These are phyloP conservation scores for Eragrostis curvula DNA, from an alignment of 176 grass and related monocot species.

Conservation along the genomic window DNA sequence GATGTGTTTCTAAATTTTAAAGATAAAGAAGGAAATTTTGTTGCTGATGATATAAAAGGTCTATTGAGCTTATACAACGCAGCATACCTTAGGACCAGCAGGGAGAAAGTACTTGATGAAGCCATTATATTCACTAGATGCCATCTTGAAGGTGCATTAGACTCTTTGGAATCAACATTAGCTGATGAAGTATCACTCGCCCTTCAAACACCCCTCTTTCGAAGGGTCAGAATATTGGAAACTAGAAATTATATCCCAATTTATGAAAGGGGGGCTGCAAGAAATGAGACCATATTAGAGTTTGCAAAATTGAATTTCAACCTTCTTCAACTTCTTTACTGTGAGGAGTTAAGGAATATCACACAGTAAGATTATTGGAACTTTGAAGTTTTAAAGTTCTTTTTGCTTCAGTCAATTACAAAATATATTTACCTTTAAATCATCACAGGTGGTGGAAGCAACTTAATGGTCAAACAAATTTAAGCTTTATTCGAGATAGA, in stretches of 20 bases:
- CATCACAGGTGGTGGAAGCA: slow-evolving; percentile 41
- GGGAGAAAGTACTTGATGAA: slow-evolving; percentile 48
- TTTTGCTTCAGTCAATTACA: not conserved
- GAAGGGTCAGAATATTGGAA: slow-evolving; percentile 45
- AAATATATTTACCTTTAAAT: not conserved
- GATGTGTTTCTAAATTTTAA: slow-evolving; percentile 40
- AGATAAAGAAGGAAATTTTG: slow-evolving; percentile 38
- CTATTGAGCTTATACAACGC: slow-evolving; percentile 48
- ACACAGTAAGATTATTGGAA: slow-evolving; percentile 39
- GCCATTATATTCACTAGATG: slow-evolving; percentile 40
- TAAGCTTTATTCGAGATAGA: slow-evolving; percentile 37
- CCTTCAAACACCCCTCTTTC: slow-evolving; percentile 37
- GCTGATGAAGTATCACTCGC: slow-evolving; percentile 27
- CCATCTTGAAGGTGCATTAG: slow-evolving; percentile 17
- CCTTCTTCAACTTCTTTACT: slow-evolving; percentile 56
- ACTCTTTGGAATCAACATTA: slow-evolving; percentile 19
- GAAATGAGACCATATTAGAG: slow-evolving; percentile 42
- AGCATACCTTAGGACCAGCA: slow-evolving; percentile 43
- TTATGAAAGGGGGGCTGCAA: slow-evolving; percentile 32
- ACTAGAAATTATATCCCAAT: slow-evolving; percentile 46
- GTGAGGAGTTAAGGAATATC: slow-evolving; percentile 41
- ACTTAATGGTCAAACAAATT: slow-evolving; percentile 24
- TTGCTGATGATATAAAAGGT: slow-evolving; percentile 22
- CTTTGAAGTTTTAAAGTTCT: not conserved
- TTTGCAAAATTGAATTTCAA: slow-evolving; percentile 58